phyloP scores from a whole-genome alignment of 2,329 filamentous ascomycete genomes.

The Aspergillus nomiae region DNA sequence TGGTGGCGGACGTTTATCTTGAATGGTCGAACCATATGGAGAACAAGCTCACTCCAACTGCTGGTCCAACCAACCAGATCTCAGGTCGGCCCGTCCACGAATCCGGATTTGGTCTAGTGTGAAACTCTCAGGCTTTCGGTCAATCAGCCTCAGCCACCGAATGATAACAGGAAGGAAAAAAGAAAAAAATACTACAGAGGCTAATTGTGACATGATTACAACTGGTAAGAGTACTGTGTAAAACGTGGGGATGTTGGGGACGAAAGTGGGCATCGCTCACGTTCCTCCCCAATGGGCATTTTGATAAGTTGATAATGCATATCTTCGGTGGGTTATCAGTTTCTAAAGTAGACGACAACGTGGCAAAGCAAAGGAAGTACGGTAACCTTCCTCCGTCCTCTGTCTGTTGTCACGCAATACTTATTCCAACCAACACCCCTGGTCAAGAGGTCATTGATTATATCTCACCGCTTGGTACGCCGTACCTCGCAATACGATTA shows the following conservation, averaged over 20 bases:
- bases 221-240: background rate
- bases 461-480: background rate
- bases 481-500: background rate
- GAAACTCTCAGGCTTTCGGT: background rate
- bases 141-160: background rate
- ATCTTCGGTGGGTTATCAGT: background rate
- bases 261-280: background rate
- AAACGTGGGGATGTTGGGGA: background rate
- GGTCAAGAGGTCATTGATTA: background rate
- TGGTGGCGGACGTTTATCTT: constrained; percentile 11
- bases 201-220: constrained; percentile 1
- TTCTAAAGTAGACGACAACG: background rate
- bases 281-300: background rate
- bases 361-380: background rate
- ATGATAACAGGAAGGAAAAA: background rate
- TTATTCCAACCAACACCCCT: background rate
- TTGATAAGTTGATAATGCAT: background rate
- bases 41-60: background rate
- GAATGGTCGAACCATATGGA: constrained; percentile 8
- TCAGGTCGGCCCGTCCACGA: background rate
- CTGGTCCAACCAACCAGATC: background rate
- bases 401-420: background rate
- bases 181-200: background rate
- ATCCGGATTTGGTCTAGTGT: background rate
- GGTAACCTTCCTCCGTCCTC: background rate